These are phyloP conservation scores for Nitzschia sp. DNA, from an alignment of 108 stramenopile species.

Conservation along the genomic window DNA sequence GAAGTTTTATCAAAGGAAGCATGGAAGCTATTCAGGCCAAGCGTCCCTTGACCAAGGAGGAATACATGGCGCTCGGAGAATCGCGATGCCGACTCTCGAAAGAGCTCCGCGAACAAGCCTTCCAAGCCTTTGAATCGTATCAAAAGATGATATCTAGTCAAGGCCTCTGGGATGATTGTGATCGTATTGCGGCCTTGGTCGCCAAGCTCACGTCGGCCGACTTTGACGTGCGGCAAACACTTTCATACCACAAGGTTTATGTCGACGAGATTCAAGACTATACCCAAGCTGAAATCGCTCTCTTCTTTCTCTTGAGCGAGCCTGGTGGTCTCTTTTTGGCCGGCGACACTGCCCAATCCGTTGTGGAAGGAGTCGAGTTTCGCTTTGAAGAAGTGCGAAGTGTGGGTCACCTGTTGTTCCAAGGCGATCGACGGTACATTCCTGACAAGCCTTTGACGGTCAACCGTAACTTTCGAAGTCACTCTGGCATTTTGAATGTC, in stretches of 20 bases:
- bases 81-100: conserved; percentile 43
- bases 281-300: conserved; percentile 48
- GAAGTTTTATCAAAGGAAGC: conserved; percentile 64
- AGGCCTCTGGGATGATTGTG: conserved; percentile 55
- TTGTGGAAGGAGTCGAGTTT: conserved; percentile 64
- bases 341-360: conserved; percentile 63
- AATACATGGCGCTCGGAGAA: conserved; percentile 47
- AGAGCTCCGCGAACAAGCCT: conserved; percentile 29
- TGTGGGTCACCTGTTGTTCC: conserved; percentile 39
- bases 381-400: conserved; percentile 59
- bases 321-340: conserved; percentile 51
- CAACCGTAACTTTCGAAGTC: conserved; percentile 57
- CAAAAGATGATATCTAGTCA: conserved; percentile 23
- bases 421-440: conserved; percentile 25
- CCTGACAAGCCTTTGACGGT: conserved; percentile 49
- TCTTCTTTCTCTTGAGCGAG: conserved; percentile 51
- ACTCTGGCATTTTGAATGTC: conserved; percentile 50
- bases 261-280: conserved; percentile 64
- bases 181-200: conserved; percentile 34
- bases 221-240: neutral
- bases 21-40: conserved; percentile 45
- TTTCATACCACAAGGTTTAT: conserved; percentile 26
- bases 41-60: conserved; percentile 26
- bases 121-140: conserved; percentile 47
- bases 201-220: neutral